These are phyloP conservation scores for Flagelloscypha sp. DNA, from an alignment of 768 basidiomycete species.

Conservation along the genomic window DNA sequence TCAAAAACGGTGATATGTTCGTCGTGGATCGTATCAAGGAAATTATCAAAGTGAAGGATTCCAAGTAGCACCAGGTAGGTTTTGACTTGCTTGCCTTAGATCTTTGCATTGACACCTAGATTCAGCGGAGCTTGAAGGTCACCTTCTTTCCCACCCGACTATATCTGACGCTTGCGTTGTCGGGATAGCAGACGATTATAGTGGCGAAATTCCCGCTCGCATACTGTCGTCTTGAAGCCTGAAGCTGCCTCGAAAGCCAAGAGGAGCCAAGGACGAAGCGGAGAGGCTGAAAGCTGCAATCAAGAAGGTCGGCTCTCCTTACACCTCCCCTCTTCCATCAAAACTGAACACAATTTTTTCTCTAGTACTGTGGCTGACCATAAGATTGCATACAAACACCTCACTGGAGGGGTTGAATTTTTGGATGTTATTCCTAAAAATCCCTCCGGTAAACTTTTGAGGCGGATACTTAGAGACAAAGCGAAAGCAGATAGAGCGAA, in stretches of 20 bases:
- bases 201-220: constrained; percentile 69
- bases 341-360: background rate
- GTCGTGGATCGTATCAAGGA: constrained; percentile 75
- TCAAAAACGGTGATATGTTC: constrained; percentile 53
- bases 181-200: constrained; percentile 63
- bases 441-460: constrained; percentile 59
- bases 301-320: constrained; percentile 38
- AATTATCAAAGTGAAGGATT: constrained; percentile 60
- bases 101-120: constrained; percentile 33
- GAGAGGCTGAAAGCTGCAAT: constrained; percentile 35
- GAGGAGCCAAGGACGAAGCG: constrained; percentile 24
- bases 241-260: constrained; percentile 28
- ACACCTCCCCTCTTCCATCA: no score
- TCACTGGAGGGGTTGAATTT: constrained; percentile 56
- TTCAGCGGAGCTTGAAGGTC: constrained; percentile 61
- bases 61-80: constrained; percentile 27
- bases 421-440: constrained; percentile 60
- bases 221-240: constrained; percentile 47
- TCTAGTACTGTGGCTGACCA: constrained; percentile 49
- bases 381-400: constrained; percentile 52
- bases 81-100: constrained; percentile 8
- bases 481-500: constrained; percentile 21
- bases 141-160: constrained; percentile 50
- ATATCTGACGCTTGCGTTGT: constrained; percentile 61
- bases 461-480: constrained; percentile 44